Evolutionary conservation across 2,329 filamentous ascomycete species (phyloP).

Genomic region (Stachybotrys elegans): DNA sequence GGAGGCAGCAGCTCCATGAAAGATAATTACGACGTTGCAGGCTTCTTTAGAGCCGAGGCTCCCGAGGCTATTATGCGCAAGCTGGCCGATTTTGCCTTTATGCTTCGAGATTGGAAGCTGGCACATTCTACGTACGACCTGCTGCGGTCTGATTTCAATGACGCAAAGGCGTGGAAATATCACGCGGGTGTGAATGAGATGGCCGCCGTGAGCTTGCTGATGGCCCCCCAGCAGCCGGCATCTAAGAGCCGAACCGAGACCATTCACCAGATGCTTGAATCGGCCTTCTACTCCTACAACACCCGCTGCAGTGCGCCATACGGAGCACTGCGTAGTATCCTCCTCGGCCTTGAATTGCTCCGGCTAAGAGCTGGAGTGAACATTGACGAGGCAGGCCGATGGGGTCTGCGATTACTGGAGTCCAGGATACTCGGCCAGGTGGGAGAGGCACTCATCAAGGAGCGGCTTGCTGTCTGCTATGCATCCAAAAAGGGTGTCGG

Average conservation of each 20-base stretch:
- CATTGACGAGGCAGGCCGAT: constrained; percentile 80
- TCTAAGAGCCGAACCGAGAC: constrained; percentile 76
- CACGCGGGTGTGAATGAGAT: constrained; percentile 94
- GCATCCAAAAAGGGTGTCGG: constrained; percentile 65
- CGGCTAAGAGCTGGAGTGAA: constrained; percentile 73
- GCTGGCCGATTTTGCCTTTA: constrained; percentile 90
- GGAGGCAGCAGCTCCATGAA: constrained; percentile 43
- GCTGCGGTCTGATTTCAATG: constrained; percentile 79
- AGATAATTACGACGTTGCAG: constrained; percentile 73
- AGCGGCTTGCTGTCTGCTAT: constrained; percentile 83
- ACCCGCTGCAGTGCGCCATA: constrained; percentile 77
- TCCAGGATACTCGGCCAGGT: constrained; percentile 67
- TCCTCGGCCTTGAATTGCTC: constrained; percentile 75
- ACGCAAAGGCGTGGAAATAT: constrained; percentile 95
- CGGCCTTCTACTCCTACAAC: constrained; percentile 86
- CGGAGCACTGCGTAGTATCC: constrained; percentile 71
- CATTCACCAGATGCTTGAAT: constrained; percentile 82
- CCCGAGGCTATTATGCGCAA: constrained; percentile 91
- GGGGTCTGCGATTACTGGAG: constrained; percentile 77
- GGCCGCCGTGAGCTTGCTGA: constrained; percentile 77
- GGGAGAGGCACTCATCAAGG: constrained; percentile 77
- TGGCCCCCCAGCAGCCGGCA: constrained; percentile 66
- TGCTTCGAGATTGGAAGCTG: constrained; percentile 94
- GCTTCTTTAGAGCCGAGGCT: constrained; percentile 78
- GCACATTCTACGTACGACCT: constrained; percentile 90